These are phyloP conservation scores for Aspergillus sp. DNA, from an alignment of 2,329 filamentous ascomycete genomes.

Conservation along the genomic window DNA sequence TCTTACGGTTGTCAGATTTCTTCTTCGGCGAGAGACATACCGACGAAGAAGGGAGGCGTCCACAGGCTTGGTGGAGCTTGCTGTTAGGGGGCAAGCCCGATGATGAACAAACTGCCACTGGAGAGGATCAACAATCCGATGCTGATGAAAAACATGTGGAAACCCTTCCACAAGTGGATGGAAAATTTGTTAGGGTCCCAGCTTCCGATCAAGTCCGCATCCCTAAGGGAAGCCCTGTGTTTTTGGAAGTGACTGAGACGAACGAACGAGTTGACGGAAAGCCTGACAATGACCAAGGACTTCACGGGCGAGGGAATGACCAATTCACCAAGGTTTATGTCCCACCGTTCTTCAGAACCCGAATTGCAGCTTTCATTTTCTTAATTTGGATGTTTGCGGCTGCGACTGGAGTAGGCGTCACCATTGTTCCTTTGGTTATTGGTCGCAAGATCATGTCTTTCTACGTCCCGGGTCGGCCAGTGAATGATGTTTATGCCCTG, in stretches of 20 bases:
- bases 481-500: slow-evolving; percentile 97
- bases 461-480: slow-evolving; percentile 68
- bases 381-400: slow-evolving; percentile 94
- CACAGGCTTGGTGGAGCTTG: slow-evolving; percentile 57
- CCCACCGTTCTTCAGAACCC: slow-evolving; percentile 77
- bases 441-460: slow-evolving; percentile 75
- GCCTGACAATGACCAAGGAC: slow-evolving; percentile 52
- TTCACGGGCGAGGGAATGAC: slow-evolving; percentile 60
- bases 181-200: slow-evolving; percentile 85
- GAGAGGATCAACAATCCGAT: slow-evolving; percentile 28
- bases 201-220: slow-evolving; percentile 95
- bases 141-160: slow-evolving; percentile 43
- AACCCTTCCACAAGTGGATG: slow-evolving; percentile 64
- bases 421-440: slow-evolving; percentile 81
- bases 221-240: slow-evolving; percentile 77
- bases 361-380: slow-evolving; percentile 82
- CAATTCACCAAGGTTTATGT: slow-evolving; percentile 75
- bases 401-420: slow-evolving; percentile 78
- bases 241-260: slow-evolving; percentile 70
- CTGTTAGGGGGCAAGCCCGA: slow-evolving; percentile 41
- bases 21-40: slow-evolving; percentile 79
- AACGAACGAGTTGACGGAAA: slow-evolving; percentile 65
- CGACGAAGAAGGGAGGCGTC: slow-evolving; percentile 74
- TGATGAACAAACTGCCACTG: slow-evolving; percentile 34
- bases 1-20: slow-evolving; percentile 83